These are phyloP conservation scores for Leishmania turanica DNA, from an alignment of 208 protist genomes.

Conservation along the genomic window DNA sequence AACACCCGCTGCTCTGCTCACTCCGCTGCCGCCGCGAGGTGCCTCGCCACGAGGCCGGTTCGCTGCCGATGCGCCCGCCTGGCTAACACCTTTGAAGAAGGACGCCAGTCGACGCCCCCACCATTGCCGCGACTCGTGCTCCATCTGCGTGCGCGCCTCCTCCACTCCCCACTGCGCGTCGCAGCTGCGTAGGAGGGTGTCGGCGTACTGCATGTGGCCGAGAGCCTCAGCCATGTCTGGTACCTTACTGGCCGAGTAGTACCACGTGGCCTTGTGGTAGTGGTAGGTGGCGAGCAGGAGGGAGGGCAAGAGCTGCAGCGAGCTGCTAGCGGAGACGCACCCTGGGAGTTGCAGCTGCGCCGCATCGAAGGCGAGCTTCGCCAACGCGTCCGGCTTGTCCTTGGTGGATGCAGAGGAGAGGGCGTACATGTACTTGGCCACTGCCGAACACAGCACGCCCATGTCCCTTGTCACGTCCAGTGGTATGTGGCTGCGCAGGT, in stretches of 20 bases:
- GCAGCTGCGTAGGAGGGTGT: slow-evolving; percentile 42
- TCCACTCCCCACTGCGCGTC: slow-evolving; percentile 33
- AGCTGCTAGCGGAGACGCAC: slow-evolving; percentile 13
- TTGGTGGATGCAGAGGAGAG: slow-evolving; percentile 47
- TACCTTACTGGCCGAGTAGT: slow-evolving; percentile 37
- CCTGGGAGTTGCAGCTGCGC: slow-evolving; percentile 38
- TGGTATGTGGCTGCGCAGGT: slow-evolving; percentile 42
- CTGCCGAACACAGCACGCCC: slow-evolving; percentile 40
- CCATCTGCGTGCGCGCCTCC: slow-evolving; percentile 11
- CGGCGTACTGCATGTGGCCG: slow-evolving; percentile 66
- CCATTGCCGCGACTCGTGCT: slow-evolving; percentile 27
- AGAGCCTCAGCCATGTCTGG: slow-evolving; percentile 68
- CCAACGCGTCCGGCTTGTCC: slow-evolving; percentile 56
- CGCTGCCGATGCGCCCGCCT: not conserved
- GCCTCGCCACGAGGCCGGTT: not conserved
- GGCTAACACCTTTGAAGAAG: not conserved
- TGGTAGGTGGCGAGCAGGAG: slow-evolving; percentile 69
- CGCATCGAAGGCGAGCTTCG: slow-evolving; percentile 50
- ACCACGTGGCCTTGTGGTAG: slow-evolving; percentile 60
- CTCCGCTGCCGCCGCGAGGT: not conserved
- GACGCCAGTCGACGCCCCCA: slow-evolving; percentile 22
- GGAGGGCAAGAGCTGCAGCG: slow-evolving; percentile 47
- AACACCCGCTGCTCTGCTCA: not conserved
- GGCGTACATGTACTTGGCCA: slow-evolving; percentile 77
- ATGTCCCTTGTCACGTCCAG: slow-evolving; percentile 34